Evolutionary conservation across 306 rosid genomes (phyloP).

Genomic region (Glycine soja): DNA sequence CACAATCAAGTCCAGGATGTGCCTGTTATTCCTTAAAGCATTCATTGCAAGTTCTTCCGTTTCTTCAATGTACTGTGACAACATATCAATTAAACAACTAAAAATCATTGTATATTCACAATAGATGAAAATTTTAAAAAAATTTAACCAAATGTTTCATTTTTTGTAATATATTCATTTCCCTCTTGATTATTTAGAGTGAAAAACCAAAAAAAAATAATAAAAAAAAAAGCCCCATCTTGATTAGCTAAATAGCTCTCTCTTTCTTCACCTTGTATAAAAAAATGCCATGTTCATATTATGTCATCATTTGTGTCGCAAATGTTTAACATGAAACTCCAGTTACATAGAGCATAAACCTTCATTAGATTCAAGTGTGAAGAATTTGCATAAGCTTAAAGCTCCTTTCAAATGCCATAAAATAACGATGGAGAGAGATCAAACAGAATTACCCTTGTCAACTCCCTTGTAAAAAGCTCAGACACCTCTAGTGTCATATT

Average conservation of each 20-base stretch:
- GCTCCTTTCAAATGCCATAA: conserved; percentile 31
- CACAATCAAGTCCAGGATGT: conserved; percentile 78
- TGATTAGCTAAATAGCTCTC: neutral
- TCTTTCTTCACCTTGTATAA: conserved; percentile 14
- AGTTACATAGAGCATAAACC: neutral
- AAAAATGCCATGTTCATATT: conserved; percentile 11
- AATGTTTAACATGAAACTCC: neutral
- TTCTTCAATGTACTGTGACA: conserved; percentile 88
- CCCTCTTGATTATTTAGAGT: neutral
- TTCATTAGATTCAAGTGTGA: conserved; percentile 28
- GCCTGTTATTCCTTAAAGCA: conserved; percentile 80
- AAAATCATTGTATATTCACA: conserved; percentile 20
- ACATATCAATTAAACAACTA: conserved; percentile 18
- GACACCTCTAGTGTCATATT: conserved; percentile 87
- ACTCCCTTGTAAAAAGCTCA: conserved; percentile 91
- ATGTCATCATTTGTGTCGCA: conserved; percentile 4
- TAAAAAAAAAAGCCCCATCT: neutral
- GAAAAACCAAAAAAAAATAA: neutral
- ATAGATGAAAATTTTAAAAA: conserved; percentile 14
- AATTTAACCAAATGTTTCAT: neutral
- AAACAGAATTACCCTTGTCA: conserved; percentile 79
- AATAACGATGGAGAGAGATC: conserved; percentile 46
- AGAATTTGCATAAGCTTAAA: conserved; percentile 13
- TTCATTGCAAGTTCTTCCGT: conserved; percentile 89
- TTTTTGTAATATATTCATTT: conserved; percentile 1